Percentiles rank a stretch among this genome's conserved stretches.
These are phyloP conservation scores for Cercospora sojina DNA, from an alignment of 2,329 filamentous ascomycete species.

Conservation along the genomic window DNA sequence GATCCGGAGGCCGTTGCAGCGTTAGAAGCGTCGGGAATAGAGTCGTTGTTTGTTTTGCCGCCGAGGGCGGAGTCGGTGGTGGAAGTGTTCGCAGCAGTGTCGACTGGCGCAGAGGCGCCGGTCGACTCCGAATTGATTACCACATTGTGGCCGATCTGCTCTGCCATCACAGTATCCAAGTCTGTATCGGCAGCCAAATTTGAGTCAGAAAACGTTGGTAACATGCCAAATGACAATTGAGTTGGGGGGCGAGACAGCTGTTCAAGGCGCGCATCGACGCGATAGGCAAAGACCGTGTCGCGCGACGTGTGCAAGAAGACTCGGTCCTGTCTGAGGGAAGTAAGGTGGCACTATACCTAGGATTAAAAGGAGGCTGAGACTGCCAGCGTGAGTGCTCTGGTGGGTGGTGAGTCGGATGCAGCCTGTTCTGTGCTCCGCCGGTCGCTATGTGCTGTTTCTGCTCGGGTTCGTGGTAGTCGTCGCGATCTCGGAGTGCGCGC, in stretches of 20 bases:
- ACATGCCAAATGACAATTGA: neutral
- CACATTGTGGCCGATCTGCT: constrained; percentile 69
- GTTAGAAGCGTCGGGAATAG: constrained; percentile 45
- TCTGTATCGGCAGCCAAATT: constrained; percentile 24
- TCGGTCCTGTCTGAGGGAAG: neutral
- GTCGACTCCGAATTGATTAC: constrained; percentile 69
- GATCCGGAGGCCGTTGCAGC: constrained; percentile 30
- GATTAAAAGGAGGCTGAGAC: constrained; percentile 20
- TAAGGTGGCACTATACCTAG: constrained; percentile 17
- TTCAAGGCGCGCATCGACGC: neutral
- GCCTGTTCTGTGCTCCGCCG: constrained; percentile 10
- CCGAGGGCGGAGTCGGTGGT: constrained; percentile 56
- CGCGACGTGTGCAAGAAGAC: neutral
- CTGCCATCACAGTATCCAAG: constrained; percentile 64
- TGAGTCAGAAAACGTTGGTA: constrained; percentile 22
- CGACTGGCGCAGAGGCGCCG: constrained; percentile 60
- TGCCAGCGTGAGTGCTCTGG: constrained; percentile 21
- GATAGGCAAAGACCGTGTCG: neutral
- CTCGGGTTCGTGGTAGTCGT: constrained; percentile 12
- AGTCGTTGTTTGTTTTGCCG: constrained; percentile 34
- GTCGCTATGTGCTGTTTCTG: constrained; percentile 1
- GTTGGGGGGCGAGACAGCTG: constrained; percentile 1
- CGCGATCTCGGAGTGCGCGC: constrained; percentile 10
- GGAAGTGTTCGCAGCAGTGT: constrained; percentile 59
- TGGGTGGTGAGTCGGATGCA: constrained; percentile 13